Base-by-base conservation (phyloP, 129 eudicot genomes). In the Rutidosis leptorrhynchoides region DNA sequence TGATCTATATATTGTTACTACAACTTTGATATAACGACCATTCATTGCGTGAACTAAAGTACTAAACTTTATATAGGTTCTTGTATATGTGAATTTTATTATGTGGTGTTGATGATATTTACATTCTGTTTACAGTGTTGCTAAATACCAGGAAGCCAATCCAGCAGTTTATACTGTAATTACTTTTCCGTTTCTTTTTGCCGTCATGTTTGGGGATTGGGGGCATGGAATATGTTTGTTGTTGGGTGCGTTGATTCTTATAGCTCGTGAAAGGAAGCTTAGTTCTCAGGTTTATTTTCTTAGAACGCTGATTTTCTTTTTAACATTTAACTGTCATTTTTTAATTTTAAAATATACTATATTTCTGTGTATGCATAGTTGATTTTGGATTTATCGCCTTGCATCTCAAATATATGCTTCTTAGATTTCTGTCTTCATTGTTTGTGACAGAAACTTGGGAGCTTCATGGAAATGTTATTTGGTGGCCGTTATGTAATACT, bases 121-220 rank as follows among this genome's bases (percentile, higher is more conserved):
- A 28, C 19, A 70, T 58, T 42, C n/a, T 35, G 16, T 55, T 40
- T 11, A 35, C 99, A 94, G 99, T 73, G 88, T 94, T 82, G 99
- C 99, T 53, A 86, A 82, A 79, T 94, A 94, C 67, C 95, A 84
- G 84, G 99, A 94, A 82, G 93, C 95, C 61, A 94, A 89, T 86
- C 99, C 99, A 62, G 95, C 99, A 43, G 96, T 94, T 61, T 94
- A 84, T 80, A 81, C 99, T 48, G 77, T 94, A 32, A 74, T 94
- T 79, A 94, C 99, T 63, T 94, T 94, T 75, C 99, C 99, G 8
- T 94, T 94, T 84, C 95, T 94, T 82, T 94, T 94, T 71, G 99
- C 99, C 19, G 99, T 94, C 76, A 94, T 94, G 99, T 94, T 89
- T 75, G 99, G 99, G 72, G 99, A 94, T 74, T 94, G 99, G 99